Evolutionary conservation across 441 rosid species (phyloP), one percentile per base, ranked within the genome.

Genomic region (Gossypium davidsonii): DNA sequence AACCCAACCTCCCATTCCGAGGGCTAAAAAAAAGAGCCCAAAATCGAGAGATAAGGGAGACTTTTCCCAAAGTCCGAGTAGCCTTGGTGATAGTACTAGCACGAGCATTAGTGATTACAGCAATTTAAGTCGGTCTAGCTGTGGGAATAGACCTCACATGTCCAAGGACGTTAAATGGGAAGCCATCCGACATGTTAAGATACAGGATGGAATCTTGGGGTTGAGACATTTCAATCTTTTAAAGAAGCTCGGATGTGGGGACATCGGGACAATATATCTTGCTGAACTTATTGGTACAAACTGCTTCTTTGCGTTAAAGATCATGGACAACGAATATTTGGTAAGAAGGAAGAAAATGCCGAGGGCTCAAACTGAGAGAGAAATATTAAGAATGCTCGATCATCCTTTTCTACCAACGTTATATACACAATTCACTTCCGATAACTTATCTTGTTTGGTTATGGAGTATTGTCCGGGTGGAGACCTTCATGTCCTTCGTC

Each of bases 381-480:
- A 94, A 69, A 94, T 94, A 74, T 78, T 94, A 79, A 85, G 89
- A 78, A 92, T 89, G 86, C 87, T 94, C 3, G 98, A 94, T 75
- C 98, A 94, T 67, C 98, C 98, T 14, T 94, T 92, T 79, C 97
- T 94, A 51, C 98, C 98, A 2, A 94, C 98, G 2, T 77, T 94
- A 26, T 94, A 86, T 76, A 77, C 94, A 18, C 97, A 94, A 72
- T 94, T 94, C 77, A 91, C 91, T 0, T 88, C 97, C 1, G 97
- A 92, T 79, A 90, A 92, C 81, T 85, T 94, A 59, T 94, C 97
- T 0, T 94, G 98, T 79, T 76, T 94, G 75, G 97, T 94, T 25
- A 94, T 94, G 98, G 98, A 94, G 82, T 94, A 87, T 78, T 94
- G 98, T 78, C 96, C 97, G 0, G 98, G 98, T 71, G 98, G 98